A percentile compares a stretch with the other conserved stretches of the same genome.
Evolutionary conservation across 129 eudicot genomes (phyloP).

Genomic region (Logfia minima): DNA sequence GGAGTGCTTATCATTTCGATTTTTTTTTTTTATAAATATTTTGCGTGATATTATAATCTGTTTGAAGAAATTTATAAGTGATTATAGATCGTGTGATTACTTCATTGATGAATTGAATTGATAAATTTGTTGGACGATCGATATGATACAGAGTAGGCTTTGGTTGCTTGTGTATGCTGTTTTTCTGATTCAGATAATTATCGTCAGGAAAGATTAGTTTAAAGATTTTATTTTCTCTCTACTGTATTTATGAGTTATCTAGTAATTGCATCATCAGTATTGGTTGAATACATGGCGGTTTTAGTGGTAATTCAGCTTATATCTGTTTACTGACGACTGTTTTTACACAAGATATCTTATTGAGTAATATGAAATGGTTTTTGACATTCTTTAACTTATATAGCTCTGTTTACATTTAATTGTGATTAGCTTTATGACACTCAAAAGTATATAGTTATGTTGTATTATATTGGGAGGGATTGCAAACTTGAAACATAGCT

Average conservation of each 20-base stretch:
- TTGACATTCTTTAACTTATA: too few species aligned
- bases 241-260: background rate
- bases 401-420: too few species aligned
- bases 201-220: background rate
- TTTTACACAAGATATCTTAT: background rate
- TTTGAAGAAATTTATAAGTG: constrained; percentile 13
- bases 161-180: constrained; percentile 1
- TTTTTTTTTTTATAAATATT: background rate
- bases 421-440: background rate
- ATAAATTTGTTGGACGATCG: constrained; percentile 15
- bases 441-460: background rate
- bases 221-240: background rate
- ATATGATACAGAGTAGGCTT: background rate
- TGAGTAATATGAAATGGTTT: too few species aligned
- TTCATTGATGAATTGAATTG: background rate
- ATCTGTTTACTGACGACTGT: background rate
- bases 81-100: constrained; percentile 22
- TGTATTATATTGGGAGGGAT: background rate
- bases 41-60: background rate
- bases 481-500: background rate
- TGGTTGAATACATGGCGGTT: background rate
- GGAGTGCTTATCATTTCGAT: background rate
- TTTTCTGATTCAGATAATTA: background rate
- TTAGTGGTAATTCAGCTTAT: background rate
- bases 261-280: background rate